Evolutionary conservation across 2,329 filamentous ascomycete species (phyloP), one percentile per base, ranked within the genome.

Genomic region (Orbilia ellipsospora): DNA sequence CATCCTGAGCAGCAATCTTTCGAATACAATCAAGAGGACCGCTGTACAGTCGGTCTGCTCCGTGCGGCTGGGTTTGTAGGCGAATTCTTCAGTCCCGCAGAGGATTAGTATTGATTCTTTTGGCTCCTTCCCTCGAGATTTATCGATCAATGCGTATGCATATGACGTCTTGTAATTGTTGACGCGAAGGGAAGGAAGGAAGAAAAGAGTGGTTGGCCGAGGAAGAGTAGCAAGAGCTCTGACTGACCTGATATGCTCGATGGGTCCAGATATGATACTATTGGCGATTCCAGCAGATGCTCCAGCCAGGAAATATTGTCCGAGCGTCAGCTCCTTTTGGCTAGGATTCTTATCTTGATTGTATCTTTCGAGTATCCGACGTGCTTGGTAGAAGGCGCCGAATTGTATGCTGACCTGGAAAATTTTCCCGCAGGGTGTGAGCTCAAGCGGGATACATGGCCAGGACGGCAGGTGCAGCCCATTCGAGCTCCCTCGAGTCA

Each of bases 61-160:
- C 93, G 84, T 98, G 95, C 1, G 95, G 95, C 84, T 99, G 95
- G 28, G 95, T 96, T 84, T 99, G 95, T 77, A 99, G 86, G 20
- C 95, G 88, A 84, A 99, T 99, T 81, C 95, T 74, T 74, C 57
- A 6, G 18, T 31, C 26, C 3, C n/a, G 7, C 18, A 23, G 6
- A 52, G 18, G 70, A 57, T 74, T 68, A 74, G 70, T 68, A 8
- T 18, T 23, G 20, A 18, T 18, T 66, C n/a, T 54, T 42, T 44
- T 26, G n/a, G 18, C 42, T 20, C 59, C 40, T 57, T 42, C 36
- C 23, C 45, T 42, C 18, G 16, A 13, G 5, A 23, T 52, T 13
- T n/a, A 57, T 60, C n/a, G 51, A 68, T 59, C 70, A 74, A 67
- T 48, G 63, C 63, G 59, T 51, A 59, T 64, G 59, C 55, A 31